phyloP scores from a whole-genome alignment of 805 yeast genomes.

The Kluyveromyces nonfermentans region DNA sequence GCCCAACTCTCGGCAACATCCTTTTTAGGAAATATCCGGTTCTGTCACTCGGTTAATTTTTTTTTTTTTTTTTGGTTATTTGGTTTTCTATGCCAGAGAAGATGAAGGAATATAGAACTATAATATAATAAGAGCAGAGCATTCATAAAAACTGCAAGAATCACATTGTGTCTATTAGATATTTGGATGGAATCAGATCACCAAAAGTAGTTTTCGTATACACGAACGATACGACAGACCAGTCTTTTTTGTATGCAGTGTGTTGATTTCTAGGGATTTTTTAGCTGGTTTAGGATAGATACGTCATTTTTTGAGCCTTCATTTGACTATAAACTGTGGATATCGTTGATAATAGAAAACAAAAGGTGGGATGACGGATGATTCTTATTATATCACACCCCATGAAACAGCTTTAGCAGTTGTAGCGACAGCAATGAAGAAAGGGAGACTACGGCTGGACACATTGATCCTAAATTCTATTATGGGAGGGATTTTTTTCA shows the following conservation, averaged over 20 bases:
- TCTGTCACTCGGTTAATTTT: not conserved
- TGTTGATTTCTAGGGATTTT: not conserved
- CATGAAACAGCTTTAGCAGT: constrained; percentile 78
- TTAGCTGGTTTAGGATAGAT: not conserved
- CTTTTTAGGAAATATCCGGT: not conserved
- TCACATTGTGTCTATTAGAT: too few relatives aligned
- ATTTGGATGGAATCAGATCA: not conserved
- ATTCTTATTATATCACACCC: constrained; percentile 55
- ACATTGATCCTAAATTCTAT: constrained; percentile 54
- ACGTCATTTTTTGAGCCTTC: not conserved
- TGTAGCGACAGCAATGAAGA: constrained; percentile 80
- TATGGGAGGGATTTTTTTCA: constrained; percentile 60
- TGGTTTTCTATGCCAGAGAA: not conserved
- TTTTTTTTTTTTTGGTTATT: not conserved
- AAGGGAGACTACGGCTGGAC: constrained; percentile 55
- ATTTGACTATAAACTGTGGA: constrained; percentile 7
- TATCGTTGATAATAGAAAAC: not conserved
- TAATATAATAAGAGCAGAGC: not conserved
- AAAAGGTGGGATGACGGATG: constrained; percentile 30
- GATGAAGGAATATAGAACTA: not conserved
- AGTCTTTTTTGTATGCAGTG: not conserved
- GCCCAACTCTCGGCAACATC: not conserved
- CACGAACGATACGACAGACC: not conserved
- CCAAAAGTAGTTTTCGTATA: not conserved
- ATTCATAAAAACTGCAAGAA: not conserved